Percentiles rank a stretch among this genome's conserved stretches.
These are phyloP conservation scores for Fomitiporia mediterranea DNA, from an alignment of 1,284 basidiomycete species.

Conservation along the genomic window DNA sequence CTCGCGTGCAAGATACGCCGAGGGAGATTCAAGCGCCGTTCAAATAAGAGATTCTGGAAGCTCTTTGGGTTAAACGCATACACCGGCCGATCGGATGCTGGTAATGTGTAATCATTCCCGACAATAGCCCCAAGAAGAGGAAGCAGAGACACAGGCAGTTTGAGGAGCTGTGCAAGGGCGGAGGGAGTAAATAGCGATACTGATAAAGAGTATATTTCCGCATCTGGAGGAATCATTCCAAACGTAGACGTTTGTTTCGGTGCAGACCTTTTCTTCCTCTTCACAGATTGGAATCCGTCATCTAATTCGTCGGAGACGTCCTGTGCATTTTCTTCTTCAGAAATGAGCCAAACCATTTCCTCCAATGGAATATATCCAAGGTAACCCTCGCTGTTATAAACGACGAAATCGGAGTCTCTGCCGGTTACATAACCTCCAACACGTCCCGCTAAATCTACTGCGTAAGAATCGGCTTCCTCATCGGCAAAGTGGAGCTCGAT, in stretches of 20 bases:
- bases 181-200: conserved; percentile 62
- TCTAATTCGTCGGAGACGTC: conserved; percentile 34
- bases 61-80: conserved; percentile 28
- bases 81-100: conserved; percentile 33
- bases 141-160: conserved; percentile 66
- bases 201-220: conserved; percentile 42
- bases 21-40: conserved; percentile 45
- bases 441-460: conserved; percentile 76
- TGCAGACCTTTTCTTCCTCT: conserved; percentile 41
- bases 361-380: conserved; percentile 77
- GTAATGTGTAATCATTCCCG: conserved; percentile 79
- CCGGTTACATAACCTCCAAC: conserved; percentile 73
- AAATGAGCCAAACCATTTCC: conserved; percentile 66
- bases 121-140: conserved; percentile 82
- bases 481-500: conserved; percentile 70
- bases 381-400: conserved; percentile 70
- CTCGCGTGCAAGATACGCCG: conserved; percentile 60
- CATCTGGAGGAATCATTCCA: conserved; percentile 55
- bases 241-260: conserved; percentile 29
- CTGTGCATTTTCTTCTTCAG: conserved; percentile 29
- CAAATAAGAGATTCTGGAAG: conserved; percentile 64
- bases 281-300: conserved; percentile 47
- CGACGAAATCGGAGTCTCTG: conserved; percentile 79
- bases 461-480: conserved; percentile 84
- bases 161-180: conserved; percentile 58